Evolutionary conservation across 495 filamentous ascomycete genomes (phyloP).

Genomic region (Cenococcum geophilum): DNA sequence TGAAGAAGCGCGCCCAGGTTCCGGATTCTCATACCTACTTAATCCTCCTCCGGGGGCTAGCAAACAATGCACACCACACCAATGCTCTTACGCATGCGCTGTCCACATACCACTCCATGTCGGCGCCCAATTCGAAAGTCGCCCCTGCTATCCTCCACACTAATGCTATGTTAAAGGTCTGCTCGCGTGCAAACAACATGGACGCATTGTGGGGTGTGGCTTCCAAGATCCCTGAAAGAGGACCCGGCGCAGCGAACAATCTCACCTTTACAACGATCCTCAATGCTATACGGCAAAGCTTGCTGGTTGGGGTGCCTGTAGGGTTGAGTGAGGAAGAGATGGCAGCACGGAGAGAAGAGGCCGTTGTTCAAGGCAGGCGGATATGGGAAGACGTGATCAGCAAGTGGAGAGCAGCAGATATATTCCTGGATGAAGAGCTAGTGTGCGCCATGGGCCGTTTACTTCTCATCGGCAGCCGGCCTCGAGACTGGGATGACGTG

Average conservation of each 20-base stretch:
- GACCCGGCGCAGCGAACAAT: conserved; percentile 55
- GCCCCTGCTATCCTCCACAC: conserved; percentile 69
- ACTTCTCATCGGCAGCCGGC: conserved; percentile 53
- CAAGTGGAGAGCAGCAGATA: conserved; percentile 61
- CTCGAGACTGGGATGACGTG: conserved; percentile 60
- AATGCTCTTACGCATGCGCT: conserved; percentile 56
- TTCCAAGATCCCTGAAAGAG: conserved; percentile 55
- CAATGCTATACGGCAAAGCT: conserved; percentile 54
- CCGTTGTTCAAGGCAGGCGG: conserved; percentile 53
- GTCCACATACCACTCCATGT: conserved; percentile 67
- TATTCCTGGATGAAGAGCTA: conserved; percentile 66
- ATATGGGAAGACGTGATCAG: conserved; percentile 75
- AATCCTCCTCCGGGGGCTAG: conserved; percentile 70
- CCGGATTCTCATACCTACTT: conserved; percentile 77
- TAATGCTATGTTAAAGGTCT: conserved; percentile 80
- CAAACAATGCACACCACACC: conserved; percentile 46
- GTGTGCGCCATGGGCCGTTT: conserved; percentile 71
- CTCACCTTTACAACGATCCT: conserved; percentile 76
- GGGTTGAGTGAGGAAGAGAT: conserved; percentile 39
- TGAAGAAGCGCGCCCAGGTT: conserved; percentile 81
- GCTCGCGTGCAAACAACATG: conserved; percentile 60
- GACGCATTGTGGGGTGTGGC: conserved; percentile 70
- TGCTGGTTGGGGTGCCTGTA: conserved; percentile 32
- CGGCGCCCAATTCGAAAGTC: conserved; percentile 49
- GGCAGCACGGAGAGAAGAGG: conserved; percentile 27